Conservation (phyloP, 306 rosid species). For the Quercus alba region DNA sequence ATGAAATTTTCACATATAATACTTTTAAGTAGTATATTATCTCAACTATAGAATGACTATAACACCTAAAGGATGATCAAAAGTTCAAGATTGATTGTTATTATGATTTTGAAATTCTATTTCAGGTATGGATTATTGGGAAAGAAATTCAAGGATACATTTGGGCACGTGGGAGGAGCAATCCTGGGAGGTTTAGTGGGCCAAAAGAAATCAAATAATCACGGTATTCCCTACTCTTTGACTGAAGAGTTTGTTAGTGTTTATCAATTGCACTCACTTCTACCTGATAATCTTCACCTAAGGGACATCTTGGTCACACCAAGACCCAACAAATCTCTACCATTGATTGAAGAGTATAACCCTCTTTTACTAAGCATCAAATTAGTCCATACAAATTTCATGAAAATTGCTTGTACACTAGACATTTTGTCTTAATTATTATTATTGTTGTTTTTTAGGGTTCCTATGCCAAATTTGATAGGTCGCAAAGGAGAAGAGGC, state of each 20-base stretch:
- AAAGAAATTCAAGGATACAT: constrained; percentile 62
- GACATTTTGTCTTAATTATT: background rate
- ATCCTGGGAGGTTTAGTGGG: constrained; percentile 53
- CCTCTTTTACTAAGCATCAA: too few relatives aligned
- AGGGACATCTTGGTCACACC: constrained; percentile 43
- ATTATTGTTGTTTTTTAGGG: constrained; percentile 17
- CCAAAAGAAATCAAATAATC: constrained; percentile 38
- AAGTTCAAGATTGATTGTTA: background rate
- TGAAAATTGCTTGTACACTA: background rate
- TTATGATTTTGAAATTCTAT: background rate
- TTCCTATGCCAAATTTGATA: constrained; percentile 45
- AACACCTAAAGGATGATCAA: too few relatives aligned
- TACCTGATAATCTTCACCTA: constrained; percentile 35
- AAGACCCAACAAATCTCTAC: constrained; percentile 48
- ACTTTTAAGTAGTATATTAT: too few relatives aligned
- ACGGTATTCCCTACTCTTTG: constrained; percentile 51
- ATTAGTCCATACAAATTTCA: background rate
- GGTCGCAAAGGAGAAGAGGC: constrained; percentile 42
- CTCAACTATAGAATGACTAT: too few relatives aligned
- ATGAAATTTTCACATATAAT: too few relatives aligned
- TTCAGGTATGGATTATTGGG: constrained; percentile 65
- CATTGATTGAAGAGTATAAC: constrained; percentile 36
- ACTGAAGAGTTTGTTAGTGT: constrained; percentile 54
- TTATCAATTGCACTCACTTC: constrained; percentile 52
- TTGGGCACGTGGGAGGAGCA: constrained; percentile 55